These are phyloP conservation scores for Colletotrichum neosansevieriae DNA, from an alignment of 2,329 filamentous ascomycete genomes.

Conservation along the genomic window DNA sequence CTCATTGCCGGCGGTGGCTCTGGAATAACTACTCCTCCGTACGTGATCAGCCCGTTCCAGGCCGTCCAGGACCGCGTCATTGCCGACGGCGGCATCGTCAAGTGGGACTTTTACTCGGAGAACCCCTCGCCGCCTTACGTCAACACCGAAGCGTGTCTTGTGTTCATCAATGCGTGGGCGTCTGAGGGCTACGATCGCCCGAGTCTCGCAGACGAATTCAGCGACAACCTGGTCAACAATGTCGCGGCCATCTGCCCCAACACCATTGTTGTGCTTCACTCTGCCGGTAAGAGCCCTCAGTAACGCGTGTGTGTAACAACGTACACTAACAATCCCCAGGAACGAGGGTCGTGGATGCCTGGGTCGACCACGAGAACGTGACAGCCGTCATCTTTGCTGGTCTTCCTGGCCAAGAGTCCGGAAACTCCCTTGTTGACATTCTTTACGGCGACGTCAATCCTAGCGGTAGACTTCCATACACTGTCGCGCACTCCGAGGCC, in stretches of 20 bases:
- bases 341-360: constrained; percentile 59
- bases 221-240: constrained; percentile 69
- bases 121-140: constrained; percentile 63
- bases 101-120: constrained; percentile 49
- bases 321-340: background rate
- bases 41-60: constrained; percentile 73
- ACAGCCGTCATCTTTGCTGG: constrained; percentile 67
- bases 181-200: constrained; percentile 72
- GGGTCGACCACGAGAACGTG: constrained; percentile 64
- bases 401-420: constrained; percentile 67
- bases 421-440: constrained; percentile 59
- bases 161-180: constrained; percentile 76
- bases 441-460: constrained; percentile 61
- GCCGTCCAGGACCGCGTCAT: constrained; percentile 68
- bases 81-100: background rate
- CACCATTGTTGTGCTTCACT: constrained; percentile 74
- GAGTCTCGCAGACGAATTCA: constrained; percentile 71
- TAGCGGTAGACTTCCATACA: constrained; percentile 81
- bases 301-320: constrained; percentile 46
- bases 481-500: constrained; percentile 71
- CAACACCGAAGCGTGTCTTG: constrained; percentile 73
- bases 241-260: constrained; percentile 63
- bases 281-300: constrained; percentile 60
- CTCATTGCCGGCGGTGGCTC: constrained; percentile 77
- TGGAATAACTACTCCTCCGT: constrained; percentile 69